Evolutionary conservation across 2,329 filamentous ascomycete species (phyloP).

Genomic region (Hypoxylon sp.): DNA sequence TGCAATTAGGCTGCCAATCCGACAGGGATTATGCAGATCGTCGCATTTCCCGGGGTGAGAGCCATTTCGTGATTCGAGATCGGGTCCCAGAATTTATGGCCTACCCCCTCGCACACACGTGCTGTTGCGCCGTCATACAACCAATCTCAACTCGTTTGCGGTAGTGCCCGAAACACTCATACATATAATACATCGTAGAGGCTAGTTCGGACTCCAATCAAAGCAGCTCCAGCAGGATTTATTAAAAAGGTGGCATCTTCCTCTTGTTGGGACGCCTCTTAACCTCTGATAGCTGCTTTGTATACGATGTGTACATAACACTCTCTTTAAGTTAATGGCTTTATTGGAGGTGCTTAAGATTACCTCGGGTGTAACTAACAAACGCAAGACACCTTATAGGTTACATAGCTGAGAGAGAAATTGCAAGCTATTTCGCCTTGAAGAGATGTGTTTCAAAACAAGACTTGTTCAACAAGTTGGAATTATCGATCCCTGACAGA

Average conservation of each 20-base stretch:
- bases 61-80: constrained; percentile 49
- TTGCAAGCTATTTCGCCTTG: constrained; percentile 25
- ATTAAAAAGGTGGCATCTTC: constrained; percentile 1
- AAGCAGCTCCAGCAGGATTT: neutral
- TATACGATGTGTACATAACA: neutral
- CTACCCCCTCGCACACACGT: constrained; percentile 46
- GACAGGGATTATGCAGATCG: constrained; percentile 53
- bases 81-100: constrained; percentile 45
- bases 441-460: constrained; percentile 42
- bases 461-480: constrained; percentile 38
- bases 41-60: constrained; percentile 51
- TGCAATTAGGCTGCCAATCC: constrained; percentile 39
- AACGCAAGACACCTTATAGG: constrained; percentile 13
- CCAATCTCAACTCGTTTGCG: constrained; percentile 44
- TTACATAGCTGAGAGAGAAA: constrained; percentile 14
- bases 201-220: constrained; percentile 23
- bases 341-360: constrained; percentile 5
- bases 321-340: neutral
- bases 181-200: constrained; percentile 24
- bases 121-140: constrained; percentile 44
- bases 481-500: constrained; percentile 20
- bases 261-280: neutral
- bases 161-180: constrained; percentile 36
- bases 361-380: constrained; percentile 11
- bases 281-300: neutral